Evolutionary conservation across 2,329 filamentous ascomycete genomes (phyloP).

Genomic region (Ophiosphaerella korrae): DNA sequence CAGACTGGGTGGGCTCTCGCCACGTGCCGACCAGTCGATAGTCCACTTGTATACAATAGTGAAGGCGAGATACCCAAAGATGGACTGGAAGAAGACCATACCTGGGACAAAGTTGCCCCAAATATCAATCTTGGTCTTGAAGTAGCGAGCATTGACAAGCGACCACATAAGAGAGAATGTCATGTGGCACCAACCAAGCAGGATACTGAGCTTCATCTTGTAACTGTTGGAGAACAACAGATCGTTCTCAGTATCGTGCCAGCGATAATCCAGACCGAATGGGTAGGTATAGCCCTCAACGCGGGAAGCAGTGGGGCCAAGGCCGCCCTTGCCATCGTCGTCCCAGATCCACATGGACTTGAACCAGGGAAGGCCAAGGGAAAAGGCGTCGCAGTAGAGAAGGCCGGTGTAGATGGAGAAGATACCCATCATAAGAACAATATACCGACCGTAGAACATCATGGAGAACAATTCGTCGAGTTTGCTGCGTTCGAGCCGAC

Average conservation of each 20-base stretch:
- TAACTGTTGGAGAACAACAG: constrained; percentile 96
- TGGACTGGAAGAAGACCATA: constrained; percentile 99
- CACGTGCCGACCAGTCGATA: constrained; percentile 77
- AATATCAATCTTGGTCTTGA: constrained; percentile 93
- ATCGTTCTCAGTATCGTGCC: constrained; percentile 95
- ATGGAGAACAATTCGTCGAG: constrained; percentile 97
- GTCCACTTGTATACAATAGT: constrained; percentile 98
- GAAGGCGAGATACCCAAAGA: constrained; percentile 94
- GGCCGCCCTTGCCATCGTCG: constrained; percentile 58
- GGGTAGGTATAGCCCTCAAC: constrained; percentile 84
- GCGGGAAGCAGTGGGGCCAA: constrained; percentile 66
- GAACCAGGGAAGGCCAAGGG: constrained; percentile 88
- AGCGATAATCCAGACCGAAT: constrained; percentile 93
- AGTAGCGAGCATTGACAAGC: constrained; percentile 91
- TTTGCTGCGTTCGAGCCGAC: constrained; percentile 79
- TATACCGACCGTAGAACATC: constrained; percentile 98
- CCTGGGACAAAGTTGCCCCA: constrained; percentile 97
- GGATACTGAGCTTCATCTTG: constrained; percentile 99
- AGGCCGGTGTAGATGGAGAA: constrained; percentile 98
- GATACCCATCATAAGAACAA: constrained; percentile 95
- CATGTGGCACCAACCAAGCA: constrained; percentile 98
- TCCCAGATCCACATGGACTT: constrained; percentile 90
- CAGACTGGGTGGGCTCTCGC: constrained; percentile 76
- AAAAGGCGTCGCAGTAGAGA: constrained; percentile 98
- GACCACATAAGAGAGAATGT: constrained; percentile 95